A percentile compares a stretch with the other conserved stretches of the same genome.
phyloP scores from a whole-genome alignment of 345 rosid genomes.

The Bruguiera gymnorhiza region DNA sequence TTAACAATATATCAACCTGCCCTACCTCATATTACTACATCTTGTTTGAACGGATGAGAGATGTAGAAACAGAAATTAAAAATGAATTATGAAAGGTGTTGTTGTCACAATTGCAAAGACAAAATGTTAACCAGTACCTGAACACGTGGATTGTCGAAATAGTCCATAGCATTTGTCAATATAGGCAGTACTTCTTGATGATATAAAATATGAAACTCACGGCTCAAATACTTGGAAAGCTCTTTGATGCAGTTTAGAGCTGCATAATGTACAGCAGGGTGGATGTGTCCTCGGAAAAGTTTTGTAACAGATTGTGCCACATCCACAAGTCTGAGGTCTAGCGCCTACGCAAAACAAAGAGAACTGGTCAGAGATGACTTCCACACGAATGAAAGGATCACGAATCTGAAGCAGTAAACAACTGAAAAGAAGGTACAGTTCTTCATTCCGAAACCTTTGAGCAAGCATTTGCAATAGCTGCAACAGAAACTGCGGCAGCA shows the following conservation, averaged over 20 bases:
- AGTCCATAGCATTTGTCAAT: slow-evolving; percentile 5
- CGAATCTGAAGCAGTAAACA: background rate
- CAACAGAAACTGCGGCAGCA: background rate
- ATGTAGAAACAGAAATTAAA: background rate
- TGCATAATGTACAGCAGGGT: slow-evolving; percentile 3
- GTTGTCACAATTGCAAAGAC: no score
- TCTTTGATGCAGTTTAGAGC: slow-evolving; percentile 3
- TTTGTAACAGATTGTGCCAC: background rate
- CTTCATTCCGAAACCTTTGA: background rate
- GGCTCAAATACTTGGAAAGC: background rate
- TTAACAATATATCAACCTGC: no score
- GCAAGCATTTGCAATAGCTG: background rate
- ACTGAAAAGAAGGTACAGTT: background rate
- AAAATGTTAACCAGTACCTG: slow-evolving; percentile 5
- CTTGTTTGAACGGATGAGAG: background rate
- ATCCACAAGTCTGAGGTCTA: background rate
- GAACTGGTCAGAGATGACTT: background rate
- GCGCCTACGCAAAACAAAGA: background rate
- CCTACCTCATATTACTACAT: background rate
- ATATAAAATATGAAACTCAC: slow-evolving; percentile 2
- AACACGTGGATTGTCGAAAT: slow-evolving; percentile 1
- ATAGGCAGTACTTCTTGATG: slow-evolving; percentile 1
- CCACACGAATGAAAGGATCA: no score
- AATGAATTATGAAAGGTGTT: no score
- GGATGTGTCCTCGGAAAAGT: background rate